Conservation (phyloP, 2,329 filamentous ascomycete species). For the Emydomyces testavorans region DNA sequence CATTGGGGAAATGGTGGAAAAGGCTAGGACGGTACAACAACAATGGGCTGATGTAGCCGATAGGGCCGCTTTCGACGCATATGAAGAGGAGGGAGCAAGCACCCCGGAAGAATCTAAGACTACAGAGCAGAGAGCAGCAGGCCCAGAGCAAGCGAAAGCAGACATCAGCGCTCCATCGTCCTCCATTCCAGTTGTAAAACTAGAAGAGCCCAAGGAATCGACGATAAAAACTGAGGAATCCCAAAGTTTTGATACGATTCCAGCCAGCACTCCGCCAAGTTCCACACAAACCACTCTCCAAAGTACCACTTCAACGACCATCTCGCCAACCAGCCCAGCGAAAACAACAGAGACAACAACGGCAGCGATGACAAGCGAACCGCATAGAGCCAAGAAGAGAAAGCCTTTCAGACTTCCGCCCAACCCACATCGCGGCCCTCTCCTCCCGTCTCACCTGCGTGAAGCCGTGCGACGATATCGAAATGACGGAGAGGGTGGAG, state of each 20-base stretch:
- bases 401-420: conserved; percentile 27
- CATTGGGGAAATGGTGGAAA: conserved; percentile 54
- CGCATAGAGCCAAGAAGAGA: neutral
- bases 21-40: conserved; percentile 51
- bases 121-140: neutral
- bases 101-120: neutral
- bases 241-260: neutral
- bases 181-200: neutral
- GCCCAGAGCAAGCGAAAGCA: neutral
- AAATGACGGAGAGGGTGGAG: conserved; percentile 39
- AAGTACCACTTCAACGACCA: neutral
- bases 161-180: neutral
- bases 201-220: conserved; percentile 1
- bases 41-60: conserved; percentile 41
- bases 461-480: conserved; percentile 40
- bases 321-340: neutral
- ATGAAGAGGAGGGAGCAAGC: conserved; percentile 39
- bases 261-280: neutral
- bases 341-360: neutral
- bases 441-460: conserved; percentile 40
- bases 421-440: conserved; percentile 38
- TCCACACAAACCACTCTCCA: neutral
- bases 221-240: conserved; percentile 1
- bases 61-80: conserved; percentile 43
- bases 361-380: neutral